Percentiles rank a stretch among this genome's conserved stretches.
phyloP scores from a whole-genome alignment of 1,284 basidiomycete species.

The Salmacisia buchloeana region DNA sequence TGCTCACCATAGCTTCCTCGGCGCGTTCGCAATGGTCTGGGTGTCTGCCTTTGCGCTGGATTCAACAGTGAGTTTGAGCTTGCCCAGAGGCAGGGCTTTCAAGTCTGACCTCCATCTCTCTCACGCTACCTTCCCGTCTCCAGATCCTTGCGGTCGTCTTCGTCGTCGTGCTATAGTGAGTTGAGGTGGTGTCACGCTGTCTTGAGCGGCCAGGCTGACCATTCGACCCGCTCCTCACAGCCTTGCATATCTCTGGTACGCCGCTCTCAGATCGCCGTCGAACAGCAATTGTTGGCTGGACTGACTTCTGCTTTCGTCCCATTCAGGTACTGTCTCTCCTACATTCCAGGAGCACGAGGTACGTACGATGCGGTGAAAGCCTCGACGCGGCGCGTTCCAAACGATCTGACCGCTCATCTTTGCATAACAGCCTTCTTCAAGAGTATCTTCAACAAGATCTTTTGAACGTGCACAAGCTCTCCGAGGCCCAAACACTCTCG shows the following conservation, averaged over 20 bases:
- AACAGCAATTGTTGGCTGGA: neutral
- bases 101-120: neutral
- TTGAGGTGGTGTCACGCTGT: neutral
- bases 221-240: neutral
- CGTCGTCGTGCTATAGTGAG: slow-evolving; percentile 31
- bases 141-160: slow-evolving; percentile 33
- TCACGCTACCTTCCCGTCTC: neutral
- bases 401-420: slow-evolving; percentile 3
- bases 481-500: too few relatives aligned
- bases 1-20: slow-evolving; percentile 58
- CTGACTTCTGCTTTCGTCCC: slow-evolving; percentile 9
- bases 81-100: neutral
- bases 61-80: slow-evolving; percentile 16
- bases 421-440: slow-evolving; percentile 17
- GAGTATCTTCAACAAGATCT: slow-evolving; percentile 30
- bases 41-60: slow-evolving; percentile 37
- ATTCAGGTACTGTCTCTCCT: slow-evolving; percentile 8
- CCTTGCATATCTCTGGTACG: slow-evolving; percentile 27
- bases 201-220: neutral
- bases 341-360: slow-evolving; percentile 9
- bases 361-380: neutral
- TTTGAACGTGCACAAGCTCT: slow-evolving; percentile 12
- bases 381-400: too few relatives aligned
- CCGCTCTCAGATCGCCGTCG: neutral
- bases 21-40: slow-evolving; percentile 44